phyloP scores from a whole-genome alignment of 805 yeast genomes.

The Cyberlindnera euphorbiiphila region DNA sequence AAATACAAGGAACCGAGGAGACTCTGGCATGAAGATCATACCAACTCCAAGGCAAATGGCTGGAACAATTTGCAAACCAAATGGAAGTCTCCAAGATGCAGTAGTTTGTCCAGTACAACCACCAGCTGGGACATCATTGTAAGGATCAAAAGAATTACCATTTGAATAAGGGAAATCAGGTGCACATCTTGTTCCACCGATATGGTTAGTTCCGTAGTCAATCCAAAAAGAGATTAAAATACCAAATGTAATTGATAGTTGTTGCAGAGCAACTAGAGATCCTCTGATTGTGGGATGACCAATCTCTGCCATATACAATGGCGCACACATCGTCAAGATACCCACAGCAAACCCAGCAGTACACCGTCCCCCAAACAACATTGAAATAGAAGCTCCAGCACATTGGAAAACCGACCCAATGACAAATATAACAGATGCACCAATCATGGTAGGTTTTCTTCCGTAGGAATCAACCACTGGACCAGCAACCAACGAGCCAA shows the following conservation, averaged over 20 bases:
- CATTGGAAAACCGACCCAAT: conserved; percentile 41
- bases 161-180: conserved; percentile 26
- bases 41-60: conserved; percentile 34
- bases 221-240: conserved; percentile 43
- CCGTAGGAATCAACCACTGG: conserved; percentile 39
- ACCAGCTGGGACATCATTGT: conserved; percentile 10
- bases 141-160: conserved; percentile 14
- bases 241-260: conserved; percentile 44
- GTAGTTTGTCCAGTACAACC: conserved; percentile 10
- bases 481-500: conserved; percentile 38
- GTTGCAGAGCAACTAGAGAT: conserved; percentile 40
- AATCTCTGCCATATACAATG: conserved; percentile 41
- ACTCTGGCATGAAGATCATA: conserved; percentile 7
- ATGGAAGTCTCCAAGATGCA: conserved; percentile 42
- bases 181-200: conserved; percentile 10
- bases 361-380: conserved; percentile 46
- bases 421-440: conserved; percentile 36
- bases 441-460: conserved; percentile 34
- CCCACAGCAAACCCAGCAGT: conserved; percentile 51
- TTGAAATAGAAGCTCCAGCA: conserved; percentile 28
- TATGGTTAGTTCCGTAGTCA: conserved; percentile 41
- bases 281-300: conserved; percentile 42
- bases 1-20: conserved; percentile 26
- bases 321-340: conserved; percentile 43
- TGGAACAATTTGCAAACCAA: conserved; percentile 41